phyloP scores from a whole-genome alignment of 192 early-diverging fungal species.

The Rhizophagus prolifer region DNA sequence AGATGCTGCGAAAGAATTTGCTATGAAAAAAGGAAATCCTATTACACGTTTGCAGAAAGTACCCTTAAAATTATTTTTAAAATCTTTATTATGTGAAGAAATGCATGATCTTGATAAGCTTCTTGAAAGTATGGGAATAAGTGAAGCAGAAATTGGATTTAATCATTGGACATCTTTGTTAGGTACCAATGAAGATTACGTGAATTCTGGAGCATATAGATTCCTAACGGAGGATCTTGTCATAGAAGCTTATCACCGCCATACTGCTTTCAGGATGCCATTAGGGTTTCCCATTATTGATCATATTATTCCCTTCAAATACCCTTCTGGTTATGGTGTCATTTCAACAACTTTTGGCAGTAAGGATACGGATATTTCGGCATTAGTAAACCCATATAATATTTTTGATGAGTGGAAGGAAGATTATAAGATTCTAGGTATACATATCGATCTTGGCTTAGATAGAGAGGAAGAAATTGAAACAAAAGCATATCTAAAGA shows the following conservation, averaged over 20 bases:
- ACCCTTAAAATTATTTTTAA: too few relatives aligned
- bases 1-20: neutral
- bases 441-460: neutral
- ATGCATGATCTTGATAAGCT: neutral
- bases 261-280: slow-evolving; percentile 5
- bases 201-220: neutral
- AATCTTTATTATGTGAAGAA: slow-evolving; percentile 1
- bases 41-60: too few relatives aligned
- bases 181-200: slow-evolving; percentile 8
- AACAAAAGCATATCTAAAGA: too few relatives aligned
- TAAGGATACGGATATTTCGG: neutral
- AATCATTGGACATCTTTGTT: slow-evolving; percentile 16
- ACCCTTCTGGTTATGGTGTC: too few relatives aligned
- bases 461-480: neutral
- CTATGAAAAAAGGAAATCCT: too few relatives aligned
- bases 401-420: neutral
- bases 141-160: neutral
- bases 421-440: slow-evolving; percentile 8
- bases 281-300: neutral
- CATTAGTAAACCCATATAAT: neutral
- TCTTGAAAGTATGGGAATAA: neutral
- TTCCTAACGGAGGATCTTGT: slow-evolving; percentile 4
- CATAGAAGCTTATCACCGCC: slow-evolving; percentile 9
- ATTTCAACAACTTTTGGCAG: neutral
- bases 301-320: neutral